Evolutionary conservation across 2,329 filamentous ascomycete genomes (phyloP), one percentile per base, ranked within the genome.

Genomic region (Cladobotryum mycophilum): DNA sequence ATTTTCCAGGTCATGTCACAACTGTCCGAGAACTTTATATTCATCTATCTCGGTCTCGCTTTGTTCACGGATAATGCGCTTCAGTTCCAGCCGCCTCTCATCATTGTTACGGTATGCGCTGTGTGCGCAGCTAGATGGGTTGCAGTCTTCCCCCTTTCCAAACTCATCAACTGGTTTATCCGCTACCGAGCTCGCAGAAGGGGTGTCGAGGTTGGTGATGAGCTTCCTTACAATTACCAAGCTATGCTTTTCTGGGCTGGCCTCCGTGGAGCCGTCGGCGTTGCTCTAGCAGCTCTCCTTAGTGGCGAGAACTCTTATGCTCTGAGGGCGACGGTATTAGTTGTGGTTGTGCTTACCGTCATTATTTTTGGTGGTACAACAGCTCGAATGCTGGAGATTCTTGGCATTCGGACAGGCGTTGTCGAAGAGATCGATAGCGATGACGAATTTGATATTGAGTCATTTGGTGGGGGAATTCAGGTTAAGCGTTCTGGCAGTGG

Each of bases 211-310:
- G 81, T 85, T 5, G 81, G 82, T 14, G 92, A 97, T 57, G 93
- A 97, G 67, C 74, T 99, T 35, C 93, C 93, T 0, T 95, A 90
- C 64, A 89, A 89, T 60, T 96, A 97, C 69, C 93, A 97, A 69
- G 90, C 88, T n/a, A 97, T 99, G 93, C 81, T 99, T n/a, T 99
- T 95, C 72, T 99, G 93, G 93, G 93, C 93, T 14, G 93, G 93
- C 22, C 78, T 99, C 30, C 88, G 93, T 55, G 93, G 93, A 61
- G 93, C 93, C 43, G 93, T 99, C 60, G 93, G 93, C 51, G 93
- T 99, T 35, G 93, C 93, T 2, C 76, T 99, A 43, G 93, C 93
- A 33, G 92, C 92, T 18, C 86, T 95, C 22, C 78, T 99, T 43
- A 85, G 82, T 0, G 93, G 91, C 42, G 82, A 84, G 48, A 93